Conservation (phyloP, 352 stramenopile genomes). For the Phytopythium mirpurense region DNA sequence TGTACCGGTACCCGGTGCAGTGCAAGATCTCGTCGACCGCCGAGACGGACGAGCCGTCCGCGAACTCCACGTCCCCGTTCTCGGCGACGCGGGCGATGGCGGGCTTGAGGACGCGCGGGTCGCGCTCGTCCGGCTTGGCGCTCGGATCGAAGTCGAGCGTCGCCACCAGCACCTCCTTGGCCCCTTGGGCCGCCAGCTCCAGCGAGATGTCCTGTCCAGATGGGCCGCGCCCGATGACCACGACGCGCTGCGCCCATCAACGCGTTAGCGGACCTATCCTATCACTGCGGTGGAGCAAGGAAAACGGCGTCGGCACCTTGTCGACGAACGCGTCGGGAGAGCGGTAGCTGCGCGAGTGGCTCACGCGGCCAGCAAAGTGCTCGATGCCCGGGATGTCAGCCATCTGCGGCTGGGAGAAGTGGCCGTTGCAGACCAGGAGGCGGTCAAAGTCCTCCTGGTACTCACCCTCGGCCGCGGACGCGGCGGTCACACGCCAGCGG, state of each 20-base stretch:
- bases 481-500: slow-evolving; percentile 38
- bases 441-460: slow-evolving; percentile 76
- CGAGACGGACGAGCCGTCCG: slow-evolving; percentile 39
- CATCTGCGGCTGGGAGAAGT: slow-evolving; percentile 58
- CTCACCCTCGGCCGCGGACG: slow-evolving; percentile 21
- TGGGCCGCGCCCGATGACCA: not conserved
- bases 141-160: slow-evolving; percentile 34
- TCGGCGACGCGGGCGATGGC: slow-evolving; percentile 40
- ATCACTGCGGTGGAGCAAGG: too few relatives aligned
- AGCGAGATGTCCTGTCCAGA: not conserved
- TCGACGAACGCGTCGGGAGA: slow-evolving; percentile 32
- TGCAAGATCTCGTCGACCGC: slow-evolving; percentile 72
- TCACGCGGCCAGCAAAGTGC: slow-evolving; percentile 29
- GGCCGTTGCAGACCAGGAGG: slow-evolving; percentile 71
- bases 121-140: slow-evolving; percentile 13
- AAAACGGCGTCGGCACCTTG: slow-evolving; percentile 26
- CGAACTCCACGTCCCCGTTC: slow-evolving; percentile 51
- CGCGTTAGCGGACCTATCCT: not conserved
- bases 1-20: slow-evolving; percentile 75
- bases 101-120: slow-evolving; percentile 38
- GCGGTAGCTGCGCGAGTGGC: slow-evolving; percentile 58
- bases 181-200: not conserved
- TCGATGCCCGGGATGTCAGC: slow-evolving; percentile 47
- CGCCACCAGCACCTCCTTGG: slow-evolving; percentile 42
- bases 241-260: not conserved